Percentiles rank a stretch among this genome's conserved stretches.
phyloP scores from a whole-genome alignment of 192 early-diverging fungal genomes.

The Rhizophagus clarus region DNA sequence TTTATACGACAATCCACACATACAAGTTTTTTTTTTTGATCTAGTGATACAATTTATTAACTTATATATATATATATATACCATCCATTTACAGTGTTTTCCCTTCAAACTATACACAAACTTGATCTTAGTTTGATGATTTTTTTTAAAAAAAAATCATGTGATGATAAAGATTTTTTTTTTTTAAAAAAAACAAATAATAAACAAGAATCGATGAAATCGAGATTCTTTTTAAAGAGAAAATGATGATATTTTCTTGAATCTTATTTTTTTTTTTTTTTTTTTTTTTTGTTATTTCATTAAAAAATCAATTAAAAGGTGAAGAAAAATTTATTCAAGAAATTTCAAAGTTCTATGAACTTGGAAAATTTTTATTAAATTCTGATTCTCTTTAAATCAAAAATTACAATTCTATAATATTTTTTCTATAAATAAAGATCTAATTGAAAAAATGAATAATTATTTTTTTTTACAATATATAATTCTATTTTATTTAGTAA shows the following conservation, averaged over 20 bases:
- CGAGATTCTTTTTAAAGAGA: not conserved
- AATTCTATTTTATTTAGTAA: too few species aligned
- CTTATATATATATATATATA: too few species aligned
- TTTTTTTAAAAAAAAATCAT: not conserved
- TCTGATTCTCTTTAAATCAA: not conserved
- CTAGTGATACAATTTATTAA: too few species aligned
- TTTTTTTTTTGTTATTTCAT: not conserved
- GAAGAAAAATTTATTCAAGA: not conserved
- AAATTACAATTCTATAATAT: too few species aligned
- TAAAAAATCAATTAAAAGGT: not conserved
- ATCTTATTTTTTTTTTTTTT: not conserved
- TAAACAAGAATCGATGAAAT: not conserved
- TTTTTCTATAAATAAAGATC: too few species aligned
- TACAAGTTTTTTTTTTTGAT: too few species aligned
- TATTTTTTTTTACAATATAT: too few species aligned
- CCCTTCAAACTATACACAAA: not conserved
- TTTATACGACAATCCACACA: too few species aligned
- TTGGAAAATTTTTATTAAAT: not conserved
- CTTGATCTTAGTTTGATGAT: constrained; percentile 1
- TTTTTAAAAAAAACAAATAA: not conserved
- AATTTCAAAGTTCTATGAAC: not conserved
- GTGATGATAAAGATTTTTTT: not conserved
- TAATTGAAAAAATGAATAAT: too few species aligned
- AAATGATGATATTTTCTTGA: not conserved
- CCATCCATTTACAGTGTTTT: too few species aligned